These are phyloP conservation scores for Eucalyptus pauciflora DNA, from an alignment of 345 rosid species.

Conservation along the genomic window DNA sequence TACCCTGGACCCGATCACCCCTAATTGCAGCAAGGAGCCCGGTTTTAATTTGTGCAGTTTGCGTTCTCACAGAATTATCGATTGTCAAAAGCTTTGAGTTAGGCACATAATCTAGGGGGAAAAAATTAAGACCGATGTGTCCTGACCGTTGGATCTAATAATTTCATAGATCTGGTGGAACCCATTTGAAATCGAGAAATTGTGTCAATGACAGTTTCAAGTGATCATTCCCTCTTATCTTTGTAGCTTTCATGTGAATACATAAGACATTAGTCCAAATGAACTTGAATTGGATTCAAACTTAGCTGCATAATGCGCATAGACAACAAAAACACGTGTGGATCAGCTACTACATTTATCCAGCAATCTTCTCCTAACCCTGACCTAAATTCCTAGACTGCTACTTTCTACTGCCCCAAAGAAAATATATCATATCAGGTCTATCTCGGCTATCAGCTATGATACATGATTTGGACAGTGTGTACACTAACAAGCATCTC, in stretches of 20 bases:
- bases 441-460: background rate
- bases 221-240: background rate
- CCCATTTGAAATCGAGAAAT: background rate
- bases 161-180: background rate
- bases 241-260: background rate
- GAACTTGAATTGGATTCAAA: background rate
- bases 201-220: background rate
- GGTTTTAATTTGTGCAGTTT: background rate
- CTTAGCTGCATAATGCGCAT: background rate
- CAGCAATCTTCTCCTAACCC: background rate
- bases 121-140: background rate
- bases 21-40: background rate
- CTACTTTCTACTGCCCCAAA: background rate
- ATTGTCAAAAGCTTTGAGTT: background rate
- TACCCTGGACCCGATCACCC: too few species aligned
- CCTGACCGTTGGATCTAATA: fast-evolving
- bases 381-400: background rate
- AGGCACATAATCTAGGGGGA: background rate
- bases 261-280: background rate
- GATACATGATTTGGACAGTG: background rate
- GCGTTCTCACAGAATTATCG: background rate
- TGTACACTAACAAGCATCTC: background rate
- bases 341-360: background rate
- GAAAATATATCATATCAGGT: background rate
- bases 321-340: background rate